Percentiles rank a stretch among this genome's conserved stretches.
Evolutionary conservation across 108 stramenopile species (phyloP).

Genomic region (Hondaea fermentalgiana): DNA sequence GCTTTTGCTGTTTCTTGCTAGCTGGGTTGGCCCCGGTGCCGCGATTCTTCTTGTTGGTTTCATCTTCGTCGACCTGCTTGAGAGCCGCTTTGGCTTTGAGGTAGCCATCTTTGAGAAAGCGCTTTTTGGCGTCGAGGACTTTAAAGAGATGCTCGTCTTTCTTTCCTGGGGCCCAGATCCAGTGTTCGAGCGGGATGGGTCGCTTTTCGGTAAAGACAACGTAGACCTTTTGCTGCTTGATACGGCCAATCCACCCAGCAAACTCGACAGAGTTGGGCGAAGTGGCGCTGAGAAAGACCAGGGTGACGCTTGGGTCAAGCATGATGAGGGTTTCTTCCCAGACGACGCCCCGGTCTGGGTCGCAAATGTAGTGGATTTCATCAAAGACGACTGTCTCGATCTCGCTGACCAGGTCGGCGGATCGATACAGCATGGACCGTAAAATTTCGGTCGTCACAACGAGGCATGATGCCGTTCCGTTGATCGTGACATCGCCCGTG

Average conservation of each 20-base stretch:
- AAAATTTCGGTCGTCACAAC: constrained; percentile 62
- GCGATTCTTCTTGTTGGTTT: constrained; percentile 25
- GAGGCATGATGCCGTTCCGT: constrained; percentile 49
- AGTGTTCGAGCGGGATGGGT: constrained; percentile 84
- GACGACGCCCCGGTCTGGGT: constrained; percentile 80
- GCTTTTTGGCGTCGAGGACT: constrained; percentile 55
- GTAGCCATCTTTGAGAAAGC: constrained; percentile 56
- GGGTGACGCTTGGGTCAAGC: constrained; percentile 76
- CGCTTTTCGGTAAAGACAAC: constrained; percentile 79
- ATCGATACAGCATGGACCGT: constrained; percentile 74
- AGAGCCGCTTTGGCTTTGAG: constrained; percentile 61
- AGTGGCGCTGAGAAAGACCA: constrained; percentile 91
- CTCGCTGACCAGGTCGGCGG: constrained; percentile 70
- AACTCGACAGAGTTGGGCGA: constrained; percentile 92
- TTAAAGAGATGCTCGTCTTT: constrained; percentile 42
- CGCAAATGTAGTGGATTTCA: constrained; percentile 74
- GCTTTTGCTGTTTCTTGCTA: constrained; percentile 63
- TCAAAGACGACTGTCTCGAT: constrained; percentile 76
- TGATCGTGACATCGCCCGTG: constrained; percentile 65
- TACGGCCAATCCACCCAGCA: constrained; percentile 86
- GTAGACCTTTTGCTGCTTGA: constrained; percentile 74
- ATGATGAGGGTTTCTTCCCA: constrained; percentile 95
- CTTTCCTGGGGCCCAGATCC: constrained; percentile 75
- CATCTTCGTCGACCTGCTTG: constrained; percentile 41
- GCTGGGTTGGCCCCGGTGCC: constrained; percentile 54